Base-by-base conservation (phyloP, 2,329 filamentous ascomycete species). In the Aspergillus sojae region DNA sequence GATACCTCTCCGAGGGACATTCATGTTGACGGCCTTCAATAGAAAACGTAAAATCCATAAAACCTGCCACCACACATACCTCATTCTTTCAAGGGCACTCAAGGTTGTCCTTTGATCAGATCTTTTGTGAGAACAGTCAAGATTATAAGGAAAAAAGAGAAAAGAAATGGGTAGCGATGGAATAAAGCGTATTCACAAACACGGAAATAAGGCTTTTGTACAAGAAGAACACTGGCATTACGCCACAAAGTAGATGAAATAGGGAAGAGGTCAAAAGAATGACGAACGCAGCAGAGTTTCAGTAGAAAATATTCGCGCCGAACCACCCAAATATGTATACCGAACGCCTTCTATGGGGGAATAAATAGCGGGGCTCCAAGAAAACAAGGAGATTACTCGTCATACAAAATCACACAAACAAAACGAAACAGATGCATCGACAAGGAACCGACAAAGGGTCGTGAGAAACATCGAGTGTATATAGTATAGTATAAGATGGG, bases 281-380 rank as follows among this genome's bases (percentile, higher is more conserved):
- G 45, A 63, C 67, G 57, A 48, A 63, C 65, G 21, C 36, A 36
- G 14, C 19, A 26, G 16, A 55, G 34, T 21, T 55, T 55, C 52
- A 21, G 36, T 55, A 55, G 21, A 39, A 39, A 61, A 67, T 65
- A 68, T 63, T 70, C 71, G 74, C 74, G 73, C 75, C 74, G 59
- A 69, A 65, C 72, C 71, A 72, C 74, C 70, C 68, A 65, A 71
- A 65, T 68, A 66, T 73, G 67, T 70, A 76, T 71, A 75, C 74
- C 72, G 70, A 74, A 77, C 77, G 74, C 75, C 74, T 74, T 77
- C 74, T 77, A 78, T 79, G 65, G 71, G 71, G 74, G 75, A 76
- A 78, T 77, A 76, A 71, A 71, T 61, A 72, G 69, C 66, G 55
- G 67, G 57, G 61, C 62, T 68, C 55, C 52, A 65, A 60, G 65